phyloP scores from a whole-genome alignment of 257 asterid species.

The Solanum peruvianum region DNA sequence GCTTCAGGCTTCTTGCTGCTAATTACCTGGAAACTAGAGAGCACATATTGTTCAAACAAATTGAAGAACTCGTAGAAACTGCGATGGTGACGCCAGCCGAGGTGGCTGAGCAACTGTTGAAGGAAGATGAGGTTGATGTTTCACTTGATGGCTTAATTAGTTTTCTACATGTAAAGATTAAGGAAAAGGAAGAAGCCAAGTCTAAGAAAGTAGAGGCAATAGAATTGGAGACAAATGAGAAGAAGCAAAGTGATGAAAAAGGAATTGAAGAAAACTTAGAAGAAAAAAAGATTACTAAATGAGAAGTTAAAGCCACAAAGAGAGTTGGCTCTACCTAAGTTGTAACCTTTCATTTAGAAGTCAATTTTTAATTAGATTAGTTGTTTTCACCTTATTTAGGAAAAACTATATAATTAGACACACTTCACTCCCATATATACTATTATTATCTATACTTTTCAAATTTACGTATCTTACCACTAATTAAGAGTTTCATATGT shows the following conservation, averaged over 20 bases:
- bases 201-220: slow-evolving; percentile 3
- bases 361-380: background rate
- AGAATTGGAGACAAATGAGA: background rate
- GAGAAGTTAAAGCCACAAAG: background rate
- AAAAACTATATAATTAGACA: background rate
- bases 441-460: too few species aligned
- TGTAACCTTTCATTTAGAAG: background rate
- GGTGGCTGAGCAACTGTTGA: slow-evolving; percentile 65
- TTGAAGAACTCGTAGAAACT: slow-evolving; percentile 26
- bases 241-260: background rate
- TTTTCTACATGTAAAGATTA: slow-evolving; percentile 24
- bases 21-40: slow-evolving; percentile 38
- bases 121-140: slow-evolving; percentile 28
- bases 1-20: slow-evolving; percentile 38
- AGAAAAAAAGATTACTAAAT: background rate
- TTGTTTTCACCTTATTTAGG: background rate
- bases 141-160: slow-evolving; percentile 34
- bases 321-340: background rate
- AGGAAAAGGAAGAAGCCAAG: slow-evolving; percentile 10
- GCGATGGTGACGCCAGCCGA: slow-evolving; percentile 53
- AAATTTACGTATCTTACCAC: too few species aligned
- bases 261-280: background rate
- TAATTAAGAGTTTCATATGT: too few species aligned
- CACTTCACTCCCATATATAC: background rate
- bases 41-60: slow-evolving; percentile 28